A percentile compares a stretch with the other conserved stretches of the same genome.
Conservation (phyloP, 306 rosid species). For the Elaeagnus macrophylla region DNA sequence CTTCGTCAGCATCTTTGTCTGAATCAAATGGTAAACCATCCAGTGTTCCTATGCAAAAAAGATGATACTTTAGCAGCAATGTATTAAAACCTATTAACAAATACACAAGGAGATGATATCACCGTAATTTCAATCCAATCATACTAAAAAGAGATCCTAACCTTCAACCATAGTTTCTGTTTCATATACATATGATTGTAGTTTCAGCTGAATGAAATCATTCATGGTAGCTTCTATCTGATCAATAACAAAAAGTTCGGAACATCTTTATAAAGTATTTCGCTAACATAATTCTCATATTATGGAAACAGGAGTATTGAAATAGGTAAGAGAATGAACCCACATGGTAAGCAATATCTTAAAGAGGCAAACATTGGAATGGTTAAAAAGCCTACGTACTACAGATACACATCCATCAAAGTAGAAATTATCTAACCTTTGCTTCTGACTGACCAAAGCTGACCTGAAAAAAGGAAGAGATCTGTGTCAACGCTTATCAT, state of each 20-base stretch:
- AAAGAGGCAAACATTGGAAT: constrained; percentile 1
- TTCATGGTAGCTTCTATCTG: constrained; percentile 93
- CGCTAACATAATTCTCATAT: too few species aligned
- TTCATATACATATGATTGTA: constrained; percentile 67
- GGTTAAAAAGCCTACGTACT: not conserved
- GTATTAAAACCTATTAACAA: too few species aligned
- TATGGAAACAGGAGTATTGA: constrained; percentile 8
- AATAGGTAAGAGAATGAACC: not conserved
- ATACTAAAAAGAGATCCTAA: too few species aligned
- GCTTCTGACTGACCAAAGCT: constrained; percentile 95
- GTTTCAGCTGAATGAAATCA: constrained; percentile 87
- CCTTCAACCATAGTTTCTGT: constrained; percentile 99
- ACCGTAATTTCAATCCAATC: too few species aligned
- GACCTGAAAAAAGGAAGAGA: constrained; percentile 56
- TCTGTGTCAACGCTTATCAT: constrained; percentile 1
- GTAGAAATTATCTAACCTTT: constrained; percentile 44
- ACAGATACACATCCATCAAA: constrained; percentile 7
- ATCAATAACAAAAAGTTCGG: constrained; percentile 25
- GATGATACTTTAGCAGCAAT: too few species aligned
- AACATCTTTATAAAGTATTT: too few species aligned
- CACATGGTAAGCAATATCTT: not conserved
- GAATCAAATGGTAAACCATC: too few species aligned
- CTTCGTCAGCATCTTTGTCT: too few species aligned
- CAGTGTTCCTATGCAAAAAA: too few species aligned
- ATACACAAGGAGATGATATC: too few species aligned